A percentile compares a stretch with the other conserved stretches of the same genome.
Evolutionary conservation across 2,329 filamentous ascomycete genomes (phyloP).

Genomic region (Fusarium sp.): DNA sequence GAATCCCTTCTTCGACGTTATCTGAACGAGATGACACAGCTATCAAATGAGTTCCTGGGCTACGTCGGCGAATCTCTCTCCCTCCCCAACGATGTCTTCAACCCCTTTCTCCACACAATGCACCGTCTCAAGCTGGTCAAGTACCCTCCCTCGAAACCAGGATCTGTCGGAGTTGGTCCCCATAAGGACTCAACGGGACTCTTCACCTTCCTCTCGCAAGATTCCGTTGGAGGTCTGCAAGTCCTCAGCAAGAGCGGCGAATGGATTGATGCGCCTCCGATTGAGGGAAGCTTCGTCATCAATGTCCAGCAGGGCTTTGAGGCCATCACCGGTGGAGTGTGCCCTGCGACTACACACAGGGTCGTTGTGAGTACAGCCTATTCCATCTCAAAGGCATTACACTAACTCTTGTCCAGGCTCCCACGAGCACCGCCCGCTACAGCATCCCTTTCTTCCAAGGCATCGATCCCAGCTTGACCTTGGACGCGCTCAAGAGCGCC

Average conservation of each 20-base stretch:
- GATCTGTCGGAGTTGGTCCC: conserved; percentile 11
- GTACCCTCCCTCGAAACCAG: conserved; percentile 4
- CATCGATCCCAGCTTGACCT: conserved; percentile 11
- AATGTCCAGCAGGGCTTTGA: conserved; percentile 15
- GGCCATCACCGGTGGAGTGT: conserved; percentile 17
- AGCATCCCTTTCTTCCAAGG: conserved; percentile 18
- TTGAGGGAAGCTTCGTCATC: conserved; percentile 19
- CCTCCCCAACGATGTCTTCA: neutral
- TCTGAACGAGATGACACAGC: conserved; percentile 4
- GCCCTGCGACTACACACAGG: conserved; percentile 11
- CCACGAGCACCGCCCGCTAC: conserved; percentile 15
- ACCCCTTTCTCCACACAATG: conserved; percentile 6
- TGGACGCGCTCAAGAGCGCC: conserved; percentile 2
- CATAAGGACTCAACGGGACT: conserved; percentile 12
- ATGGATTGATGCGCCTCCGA: conserved; percentile 10
- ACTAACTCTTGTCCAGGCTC: neutral
- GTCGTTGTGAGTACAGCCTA: neutral
- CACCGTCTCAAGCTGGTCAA: conserved; percentile 17
- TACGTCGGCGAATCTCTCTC: conserved; percentile 11
- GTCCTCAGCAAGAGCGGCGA: conserved; percentile 15
- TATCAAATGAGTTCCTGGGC: conserved; percentile 9
- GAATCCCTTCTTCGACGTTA: conserved; percentile 11
- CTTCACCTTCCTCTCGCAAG: conserved; percentile 14
- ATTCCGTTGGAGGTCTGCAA: conserved; percentile 8
- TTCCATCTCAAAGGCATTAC: neutral